These are phyloP conservation scores for Colletotrichum sp. DNA, from an alignment of 2,329 filamentous ascomycete genomes.

Conservation along the genomic window DNA sequence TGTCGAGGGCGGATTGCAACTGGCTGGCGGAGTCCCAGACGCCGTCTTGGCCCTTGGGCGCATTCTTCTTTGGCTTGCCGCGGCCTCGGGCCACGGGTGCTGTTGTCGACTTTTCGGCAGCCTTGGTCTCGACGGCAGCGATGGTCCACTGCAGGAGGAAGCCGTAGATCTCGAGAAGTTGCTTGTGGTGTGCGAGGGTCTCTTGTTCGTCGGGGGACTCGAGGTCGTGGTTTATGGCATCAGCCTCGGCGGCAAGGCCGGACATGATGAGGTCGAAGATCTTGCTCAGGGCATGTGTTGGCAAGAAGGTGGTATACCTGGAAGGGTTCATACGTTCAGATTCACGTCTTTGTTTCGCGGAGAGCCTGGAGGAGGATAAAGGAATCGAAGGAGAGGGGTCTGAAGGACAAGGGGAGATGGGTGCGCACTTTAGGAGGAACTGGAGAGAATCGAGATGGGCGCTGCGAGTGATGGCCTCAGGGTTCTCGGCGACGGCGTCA, in stretches of 20 bases:
- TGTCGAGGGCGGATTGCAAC: constrained; percentile 85
- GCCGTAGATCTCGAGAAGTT: constrained; percentile 89
- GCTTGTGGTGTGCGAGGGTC: constrained; percentile 84
- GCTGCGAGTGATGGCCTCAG: constrained; percentile 82
- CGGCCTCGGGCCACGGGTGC: constrained; percentile 74
- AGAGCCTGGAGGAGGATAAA: constrained; percentile 30
- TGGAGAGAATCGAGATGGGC: constrained; percentile 90
- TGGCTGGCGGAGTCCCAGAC: constrained; percentile 90
- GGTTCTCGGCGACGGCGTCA: constrained; percentile 89
- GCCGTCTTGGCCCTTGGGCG: constrained; percentile 70
- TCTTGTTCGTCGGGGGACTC: constrained; percentile 90
- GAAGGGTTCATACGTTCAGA: constrained; percentile 68
- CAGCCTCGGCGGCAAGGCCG: constrained; percentile 83
- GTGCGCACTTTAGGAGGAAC: constrained; percentile 93
- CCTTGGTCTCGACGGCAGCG: constrained; percentile 91
- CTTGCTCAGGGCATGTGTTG: constrained; percentile 85
- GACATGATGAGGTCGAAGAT: constrained; percentile 90
- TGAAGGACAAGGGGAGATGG: constrained; percentile 47
- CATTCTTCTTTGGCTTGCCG: constrained; percentile 79
- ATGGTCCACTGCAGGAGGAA: constrained; percentile 96
- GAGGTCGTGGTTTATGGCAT: constrained; percentile 83
- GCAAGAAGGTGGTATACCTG: constrained; percentile 83
- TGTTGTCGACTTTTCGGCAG: constrained; percentile 84
- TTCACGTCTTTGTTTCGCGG: constrained; percentile 2
- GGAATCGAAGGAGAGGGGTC: constrained; percentile 26